Base-by-base conservation (phyloP, 2,329 filamentous ascomycete species). In the Drechmeria coniospora region DNA sequence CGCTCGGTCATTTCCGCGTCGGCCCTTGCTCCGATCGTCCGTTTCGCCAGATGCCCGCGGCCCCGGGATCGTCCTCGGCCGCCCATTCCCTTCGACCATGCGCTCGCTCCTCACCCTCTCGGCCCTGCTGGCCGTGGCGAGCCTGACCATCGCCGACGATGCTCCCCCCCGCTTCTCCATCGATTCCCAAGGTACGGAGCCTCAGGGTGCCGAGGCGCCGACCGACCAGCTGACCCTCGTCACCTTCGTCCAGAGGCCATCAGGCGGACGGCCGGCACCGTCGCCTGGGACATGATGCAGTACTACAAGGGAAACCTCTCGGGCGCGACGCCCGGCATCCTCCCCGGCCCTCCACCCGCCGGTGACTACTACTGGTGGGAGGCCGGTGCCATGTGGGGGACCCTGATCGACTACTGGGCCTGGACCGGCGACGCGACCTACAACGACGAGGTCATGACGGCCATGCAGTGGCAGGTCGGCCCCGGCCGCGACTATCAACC, bases 361-460 rank as follows among this genome's bases (percentile, higher is more conserved):
- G n/a, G n/a, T n/a, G n/a, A n/a, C n/a, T n/a, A n/a, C n/a, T n/a
- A n/a, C n/a, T 76, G 70, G 71, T 77, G 71, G 71, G 68, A 75
- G 46, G 65, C 59, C 8, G 63, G 66, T 29, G 62, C 63, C 22
- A 56, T 77, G 53, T 73, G 72, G 54, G 63, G 68, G 36, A 63
- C 65, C 2, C 44, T 73, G 34, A 61, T 76, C 29, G 67, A 75
- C 44, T 76, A 76, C 43, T 74, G 67, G 65, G 61, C 63, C 36
- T 59, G 62, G 29, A 74, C 70, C 2, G 67, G 65, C 24, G 69
- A 75, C 44, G 39, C 44, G 0, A 59, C 56, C 18, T 74, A 73
- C 49, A 72, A 73, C 42, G 44, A 58, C 10, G 45, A 63, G 15
- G 50, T 64, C 5, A 68, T 56, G 24, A 43, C 63, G 34, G 60